Evolutionary conservation across 78 protist genomes (phyloP).

Genomic region (Parvularia atlantis): DNA sequence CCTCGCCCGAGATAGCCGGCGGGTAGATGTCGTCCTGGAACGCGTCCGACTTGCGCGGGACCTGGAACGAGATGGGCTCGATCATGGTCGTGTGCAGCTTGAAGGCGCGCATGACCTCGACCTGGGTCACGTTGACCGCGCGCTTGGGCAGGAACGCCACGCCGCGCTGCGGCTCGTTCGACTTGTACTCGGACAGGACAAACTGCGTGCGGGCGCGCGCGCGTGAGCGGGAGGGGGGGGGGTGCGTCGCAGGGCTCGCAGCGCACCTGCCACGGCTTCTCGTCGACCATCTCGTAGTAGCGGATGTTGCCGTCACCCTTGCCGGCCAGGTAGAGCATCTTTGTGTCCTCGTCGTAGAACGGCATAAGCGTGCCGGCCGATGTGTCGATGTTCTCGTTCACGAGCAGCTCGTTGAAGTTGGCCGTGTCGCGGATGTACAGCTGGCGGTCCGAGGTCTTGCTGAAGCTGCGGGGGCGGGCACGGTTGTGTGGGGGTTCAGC

Average conservation of each 20-base stretch:
- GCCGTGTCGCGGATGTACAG: constrained; percentile 56
- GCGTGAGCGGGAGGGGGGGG: too few relatives aligned
- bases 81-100: constrained; percentile 52
- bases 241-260: too few relatives aligned
- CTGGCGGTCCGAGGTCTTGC: constrained; percentile 75
- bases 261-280: too few relatives aligned
- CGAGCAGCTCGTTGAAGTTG: constrained; percentile 42
- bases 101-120: constrained; percentile 79
- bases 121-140: constrained; percentile 43
- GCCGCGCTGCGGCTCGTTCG: constrained; percentile 76
- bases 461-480: constrained; percentile 25
- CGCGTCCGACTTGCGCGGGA: constrained; percentile 81
- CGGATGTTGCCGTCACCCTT: constrained; percentile 96
- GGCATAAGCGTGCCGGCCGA: constrained; percentile 81
- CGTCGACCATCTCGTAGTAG: constrained; percentile 82
- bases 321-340: constrained; percentile 81
- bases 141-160: constrained; percentile 79
- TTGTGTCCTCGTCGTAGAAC: constrained; percentile 79
- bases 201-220: too few relatives aligned
- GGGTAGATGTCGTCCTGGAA: constrained; percentile 92
- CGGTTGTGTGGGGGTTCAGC: background rate
- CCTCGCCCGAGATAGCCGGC: constrained; percentile 61
- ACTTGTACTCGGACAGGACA: too few relatives aligned
- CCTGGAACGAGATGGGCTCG: constrained; percentile 78
- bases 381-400: constrained; percentile 49